Evolutionary conservation across 768 basidiomycete genomes (phyloP), one percentile per base, ranked within the genome.

Genomic region (Lentinula sp.): DNA sequence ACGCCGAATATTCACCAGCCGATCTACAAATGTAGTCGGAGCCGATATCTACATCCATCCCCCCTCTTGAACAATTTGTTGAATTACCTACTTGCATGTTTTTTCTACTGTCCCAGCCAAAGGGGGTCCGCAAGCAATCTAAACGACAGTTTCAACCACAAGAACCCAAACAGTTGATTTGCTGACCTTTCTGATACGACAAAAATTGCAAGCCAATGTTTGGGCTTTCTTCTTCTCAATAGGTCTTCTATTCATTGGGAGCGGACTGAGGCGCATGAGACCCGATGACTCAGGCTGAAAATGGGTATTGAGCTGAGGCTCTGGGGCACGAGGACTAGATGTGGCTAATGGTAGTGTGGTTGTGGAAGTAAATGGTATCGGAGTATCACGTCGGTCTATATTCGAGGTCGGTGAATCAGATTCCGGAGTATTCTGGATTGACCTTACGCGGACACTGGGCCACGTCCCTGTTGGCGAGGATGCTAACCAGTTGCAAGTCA

Each of bases 111-210:
- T 83, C 8, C 79, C 81, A 0, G 80, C 77, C 12, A 76, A 65
- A 2, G 85, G 83, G 10, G 85, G 81, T 0, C 86, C 86, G 62
- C 86, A 88, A 8, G 86, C 86, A 54, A 88, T 88, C 72, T 87
- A 58, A 57, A 50, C 2, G n/a, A 15, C 12, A 12, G 33, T 12
- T 15, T 43, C 15, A 32, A 28, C 9, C 33, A 57, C 5, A 8
- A 16, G 4, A 13, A 36, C 16, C 4, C 7, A 9, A 60, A 42
- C n/a, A 10, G 37, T 18, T 32, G 7, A 28, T 33, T n/a, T 13
- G n/a, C 48, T 20, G 65, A 80, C 79, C 69, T 80, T 80, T 66
- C 79, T 69, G 69, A 77, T 76, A 64, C 79, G 72, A 66, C 79
- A 80, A 70, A 80, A 80, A 48, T 78, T 66, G 62, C 79, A 80